Conservation (phyloP, 495 filamentous ascomycete genomes). For the Penicillium robsamsonii region DNA sequence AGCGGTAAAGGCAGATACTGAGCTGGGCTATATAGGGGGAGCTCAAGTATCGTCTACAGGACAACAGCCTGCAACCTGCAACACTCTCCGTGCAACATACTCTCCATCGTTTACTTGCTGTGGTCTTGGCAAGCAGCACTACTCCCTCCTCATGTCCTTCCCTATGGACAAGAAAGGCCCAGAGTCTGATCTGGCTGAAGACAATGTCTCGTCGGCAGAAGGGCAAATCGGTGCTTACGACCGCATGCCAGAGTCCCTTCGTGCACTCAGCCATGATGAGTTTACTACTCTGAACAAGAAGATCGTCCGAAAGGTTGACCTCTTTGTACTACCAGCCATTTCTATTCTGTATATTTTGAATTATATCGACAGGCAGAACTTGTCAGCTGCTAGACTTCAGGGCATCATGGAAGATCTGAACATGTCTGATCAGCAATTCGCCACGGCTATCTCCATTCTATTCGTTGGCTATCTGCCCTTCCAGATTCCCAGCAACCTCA, state of each 20-base stretch:
- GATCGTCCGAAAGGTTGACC: constrained; percentile 43
- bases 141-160: neutral
- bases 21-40: constrained; percentile 16
- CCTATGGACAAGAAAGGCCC: constrained; percentile 29
- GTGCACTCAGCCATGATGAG: constrained; percentile 27
- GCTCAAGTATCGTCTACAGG: neutral
- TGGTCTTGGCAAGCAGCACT: neutral
- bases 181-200: constrained; percentile 14
- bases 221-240: constrained; percentile 29
- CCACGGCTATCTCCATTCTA: constrained; percentile 32
- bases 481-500: constrained; percentile 59
- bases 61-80: constrained; percentile 5
- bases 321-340: constrained; percentile 35
- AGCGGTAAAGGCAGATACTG: constrained; percentile 8
- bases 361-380: constrained; percentile 38
- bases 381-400: constrained; percentile 30
- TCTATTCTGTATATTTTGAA: constrained; percentile 42
- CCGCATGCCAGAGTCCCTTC: constrained; percentile 35
- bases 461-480: constrained; percentile 51
- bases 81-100: neutral
- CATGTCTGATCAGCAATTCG: constrained; percentile 31
- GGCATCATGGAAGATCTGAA: constrained; percentile 30
- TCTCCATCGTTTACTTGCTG: neutral
- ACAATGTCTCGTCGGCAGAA: constrained; percentile 33
- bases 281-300: constrained; percentile 29